Base-by-base conservation (phyloP, 257 asterid genomes). In the Nicotiana attenuata region DNA sequence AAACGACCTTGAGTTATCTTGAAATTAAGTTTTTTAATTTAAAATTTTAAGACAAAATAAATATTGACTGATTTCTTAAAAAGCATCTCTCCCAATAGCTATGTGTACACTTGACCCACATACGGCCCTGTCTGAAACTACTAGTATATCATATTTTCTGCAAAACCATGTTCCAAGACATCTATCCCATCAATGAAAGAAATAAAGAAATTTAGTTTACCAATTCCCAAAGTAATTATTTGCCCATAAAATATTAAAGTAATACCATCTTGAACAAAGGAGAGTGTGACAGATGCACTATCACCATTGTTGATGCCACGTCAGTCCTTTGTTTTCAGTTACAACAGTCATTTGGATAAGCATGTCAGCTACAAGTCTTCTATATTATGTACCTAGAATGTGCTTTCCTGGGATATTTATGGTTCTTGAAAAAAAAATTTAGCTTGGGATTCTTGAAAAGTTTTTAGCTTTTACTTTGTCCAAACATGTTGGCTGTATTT, bases 401-500 rank as follows among this genome's bases (percentile, higher is more conserved):
- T 50, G n/a, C 17, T 50, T 14, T 14, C 0, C 31, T 14, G 41
- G 24, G 38, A 4, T 24, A 4, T 14, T 73, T 65, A 29, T 65
- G 73, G 73, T 65, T 65, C 73, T 65, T 28, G 73, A 65, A 28
- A 26, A 4, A 2, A 41, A 10, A 41, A 41, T 13, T 26, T 26
- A 11, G 7, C 4, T 29, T 29, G 4, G 5, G 31, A 10, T 78
- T 35, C 6, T 59, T 35, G 71, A 59, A 78, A 13, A 14, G 57
- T 20, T 56, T 38, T 1, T 8, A 63, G 63, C 53, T 22, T 80
- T 64, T 61, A 16, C n/a, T 31, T 80, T 61, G 5, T 26, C 29
- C 60, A 41, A 20, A 64, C 77, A 93, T 92, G 97, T 85, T 91
- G 79, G 93, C 95, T 14, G 91, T 89, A 45, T 87, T 92, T 65